phyloP scores from a whole-genome alignment of 1,284 basidiomycete genomes.

The Kalmanozyma brasiliensis region DNA sequence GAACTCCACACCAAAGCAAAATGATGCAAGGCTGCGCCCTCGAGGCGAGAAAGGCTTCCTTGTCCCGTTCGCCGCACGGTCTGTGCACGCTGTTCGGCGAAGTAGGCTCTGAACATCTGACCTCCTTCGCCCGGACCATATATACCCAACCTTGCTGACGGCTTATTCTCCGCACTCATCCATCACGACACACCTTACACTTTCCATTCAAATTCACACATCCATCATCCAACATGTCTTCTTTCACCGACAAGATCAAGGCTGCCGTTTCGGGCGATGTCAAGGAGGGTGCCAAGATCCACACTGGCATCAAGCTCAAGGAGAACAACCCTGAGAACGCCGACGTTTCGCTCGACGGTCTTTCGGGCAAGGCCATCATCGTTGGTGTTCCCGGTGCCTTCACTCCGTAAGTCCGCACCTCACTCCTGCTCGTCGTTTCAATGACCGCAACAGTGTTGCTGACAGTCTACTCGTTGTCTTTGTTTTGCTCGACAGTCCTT shows the following conservation, averaged over 20 bases:
- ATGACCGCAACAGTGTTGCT: not conserved
- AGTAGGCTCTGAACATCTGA: too few species aligned
- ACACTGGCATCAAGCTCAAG: constrained; percentile 52
- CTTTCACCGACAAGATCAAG: constrained; percentile 54
- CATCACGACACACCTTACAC: not conserved
- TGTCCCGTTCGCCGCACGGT: not conserved
- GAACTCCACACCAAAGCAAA: not conserved
- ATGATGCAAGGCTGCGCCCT: constrained; percentile 15
- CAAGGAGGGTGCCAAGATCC: constrained; percentile 55
- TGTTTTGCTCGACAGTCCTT: constrained; percentile 38
- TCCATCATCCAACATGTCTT: constrained; percentile 22
- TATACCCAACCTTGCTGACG: too few species aligned
- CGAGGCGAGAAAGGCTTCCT: not conserved
- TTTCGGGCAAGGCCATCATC: constrained; percentile 46
- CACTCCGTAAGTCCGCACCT: constrained; percentile 31
- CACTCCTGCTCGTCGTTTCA: constrained; percentile 8
- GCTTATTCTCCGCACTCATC: not conserved
- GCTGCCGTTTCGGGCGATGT: constrained; percentile 44
- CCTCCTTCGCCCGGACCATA: constrained; percentile 1
- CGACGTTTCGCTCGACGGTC: constrained; percentile 50
- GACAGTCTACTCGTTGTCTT: constrained; percentile 2
- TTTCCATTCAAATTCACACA: not conserved
- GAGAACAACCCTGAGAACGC: constrained; percentile 56
- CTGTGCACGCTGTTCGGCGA: not conserved
- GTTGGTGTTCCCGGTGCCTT: constrained; percentile 48